Conservation (phyloP, 2,329 filamentous ascomycete genomes). For the Trichoderma simmonsii region DNA sequence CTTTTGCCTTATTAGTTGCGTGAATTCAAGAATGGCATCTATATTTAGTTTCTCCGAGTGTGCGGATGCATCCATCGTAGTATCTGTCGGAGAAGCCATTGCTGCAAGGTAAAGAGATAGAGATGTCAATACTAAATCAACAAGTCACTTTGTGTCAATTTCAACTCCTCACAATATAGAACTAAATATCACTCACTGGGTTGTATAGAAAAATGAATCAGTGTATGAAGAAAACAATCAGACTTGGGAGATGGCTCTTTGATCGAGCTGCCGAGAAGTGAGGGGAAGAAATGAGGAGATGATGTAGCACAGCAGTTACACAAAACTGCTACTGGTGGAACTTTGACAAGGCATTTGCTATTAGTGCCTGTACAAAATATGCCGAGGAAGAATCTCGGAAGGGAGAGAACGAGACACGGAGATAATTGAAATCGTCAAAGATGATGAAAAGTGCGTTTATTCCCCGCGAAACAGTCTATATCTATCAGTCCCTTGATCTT, state of each 20-base stretch:
- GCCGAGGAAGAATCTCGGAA: no score
- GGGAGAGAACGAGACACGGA: no score
- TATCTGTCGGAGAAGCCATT: background rate
- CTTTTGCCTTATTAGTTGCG: background rate
- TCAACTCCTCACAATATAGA: no score
- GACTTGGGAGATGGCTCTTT: background rate
- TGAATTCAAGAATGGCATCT: background rate
- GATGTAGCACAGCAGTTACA: background rate
- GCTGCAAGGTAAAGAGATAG: no score
- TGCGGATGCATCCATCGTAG: background rate
- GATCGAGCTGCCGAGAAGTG: background rate
- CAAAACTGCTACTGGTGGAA: no score
- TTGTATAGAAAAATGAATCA: no score
- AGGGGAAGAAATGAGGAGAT: background rate
- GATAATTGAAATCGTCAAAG: background rate
- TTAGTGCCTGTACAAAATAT: no score
- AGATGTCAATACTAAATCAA: no score
- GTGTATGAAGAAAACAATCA: background rate
- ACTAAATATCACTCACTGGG: background rate
- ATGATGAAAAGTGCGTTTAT: background rate
- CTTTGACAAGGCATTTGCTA: no score
- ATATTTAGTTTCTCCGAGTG: fast-evolving
- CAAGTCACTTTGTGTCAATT: no score
- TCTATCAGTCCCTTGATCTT: background rate
- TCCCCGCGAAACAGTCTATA: background rate